Conservation (phyloP, 805 yeast genomes). For the Saturnispora serradocipensis region DNA sequence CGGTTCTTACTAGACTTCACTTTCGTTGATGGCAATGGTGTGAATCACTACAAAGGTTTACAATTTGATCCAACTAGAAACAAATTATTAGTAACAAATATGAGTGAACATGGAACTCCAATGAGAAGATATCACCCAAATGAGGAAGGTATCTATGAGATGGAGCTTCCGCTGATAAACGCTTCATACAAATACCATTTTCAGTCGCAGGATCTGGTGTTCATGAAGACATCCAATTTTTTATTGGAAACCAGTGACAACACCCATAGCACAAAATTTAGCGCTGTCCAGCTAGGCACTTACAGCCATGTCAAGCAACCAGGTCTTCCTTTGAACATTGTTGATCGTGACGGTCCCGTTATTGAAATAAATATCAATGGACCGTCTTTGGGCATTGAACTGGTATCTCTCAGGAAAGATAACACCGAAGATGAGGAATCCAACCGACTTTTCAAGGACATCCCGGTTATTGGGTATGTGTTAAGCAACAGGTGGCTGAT, state of each 20-base stretch:
- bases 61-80: slow-evolving; percentile 3
- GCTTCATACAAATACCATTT: slow-evolving; percentile 3
- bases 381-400: not conserved
- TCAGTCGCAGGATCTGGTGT: slow-evolving; percentile 5
- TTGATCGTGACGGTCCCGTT: not conserved
- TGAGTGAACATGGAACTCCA: not conserved
- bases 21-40: not conserved
- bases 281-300: not conserved
- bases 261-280: not conserved
- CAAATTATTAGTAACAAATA: not conserved
- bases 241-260: not conserved
- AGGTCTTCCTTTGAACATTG: not conserved
- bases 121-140: not conserved
- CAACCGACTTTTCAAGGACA: not conserved
- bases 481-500: not conserved
- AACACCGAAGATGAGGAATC: not conserved
- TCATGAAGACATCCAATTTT: not conserved
- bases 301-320: not conserved
- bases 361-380: not conserved
- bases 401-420: not conserved
- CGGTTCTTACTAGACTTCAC: not conserved
- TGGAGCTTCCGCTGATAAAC: not conserved
- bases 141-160: not conserved
- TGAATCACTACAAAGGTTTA: not conserved
- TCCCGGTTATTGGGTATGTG: not conserved